Base-by-base conservation (phyloP, 2,329 filamentous ascomycete genomes). In the Rutstroemia sp. region DNA sequence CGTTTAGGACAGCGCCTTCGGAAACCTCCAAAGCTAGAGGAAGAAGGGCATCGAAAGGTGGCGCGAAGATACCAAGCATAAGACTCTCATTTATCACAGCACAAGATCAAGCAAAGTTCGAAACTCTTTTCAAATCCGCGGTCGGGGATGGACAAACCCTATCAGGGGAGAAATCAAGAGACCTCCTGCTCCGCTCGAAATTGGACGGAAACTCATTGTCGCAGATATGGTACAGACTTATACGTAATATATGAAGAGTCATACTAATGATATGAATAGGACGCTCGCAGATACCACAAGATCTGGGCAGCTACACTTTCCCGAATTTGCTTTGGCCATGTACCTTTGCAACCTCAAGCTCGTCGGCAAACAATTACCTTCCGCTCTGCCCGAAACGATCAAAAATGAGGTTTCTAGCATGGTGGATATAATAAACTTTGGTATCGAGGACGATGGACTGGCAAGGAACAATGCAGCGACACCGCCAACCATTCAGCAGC, bases 351-450 rank as follows among this genome's bases (percentile, higher is more conserved):
- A 97, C 69, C 70, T 99, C 64, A 94, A 87, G 70, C 78, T 97
- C 57, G 94, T 89, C 0, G 90, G 91, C 58, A 96, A 95, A 72
- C 77, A 85, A 0, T 73, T 99, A 23, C 94, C 94, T 0, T 68
- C 78, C 2, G 72, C 69, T 5, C 78, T 99, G 9, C 94, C 94
- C 0, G 91, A 96, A 34, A 87, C 83, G 58, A 86, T 99, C 62
- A 88, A 85, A 75, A 99, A 99, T 67, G 94, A 99, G 72, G 94
- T 99, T 17, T 97, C 92, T 3, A 96, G 94, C 73, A 97, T 99
- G 92, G 94, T 99, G 42, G 94, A 99, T 69, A 99, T 99, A 56
- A 99, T 99, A 69, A 96, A 91, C 58, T 99, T 99, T 70, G 90
- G 87, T 64, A 82, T 96, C 23, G 84, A 83, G 0, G 94, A 99